Evolutionary conservation across 1,139 yeast species (phyloP), one percentile per base, ranked within the genome.

Genomic region (Keqinozyma sinolaborantium): DNA sequence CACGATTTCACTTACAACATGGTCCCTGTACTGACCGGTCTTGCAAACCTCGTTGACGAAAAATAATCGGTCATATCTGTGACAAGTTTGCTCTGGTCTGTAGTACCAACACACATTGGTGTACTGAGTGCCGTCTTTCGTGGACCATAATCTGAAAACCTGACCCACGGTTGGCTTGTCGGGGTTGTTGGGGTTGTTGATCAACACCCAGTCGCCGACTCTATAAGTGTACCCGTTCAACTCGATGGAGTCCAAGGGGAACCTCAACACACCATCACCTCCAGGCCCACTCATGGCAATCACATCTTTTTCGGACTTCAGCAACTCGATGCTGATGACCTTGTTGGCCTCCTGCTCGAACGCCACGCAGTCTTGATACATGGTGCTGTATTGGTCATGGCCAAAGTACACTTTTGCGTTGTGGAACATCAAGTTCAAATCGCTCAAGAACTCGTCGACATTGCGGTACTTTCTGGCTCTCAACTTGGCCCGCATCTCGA

Each of bases 101-200:
- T 86, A 84, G 60, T 90, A 92, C 98, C 98, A 92, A 64, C 98
- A 92, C 24, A 87, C 95, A 51, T 92, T 92, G 51, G 92, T 74
- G 77, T 92, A 90, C 40, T 82, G 73, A 41, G 84, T 81, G 11
- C 94, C 95, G 48, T 88, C 96, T 34, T 77, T 73, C 3, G 81
- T 78, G 36, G 83, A 79, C 98, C 98, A 92, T 42, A 92, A 74
- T 48, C 96, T 75, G 64, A 90, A 92, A 23, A 92, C 77, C 57
- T 92, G 98, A 7, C 95, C 97, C 16, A 90, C 85, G 10, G 90
- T 90, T 11, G 98, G 97, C 55, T 85, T 84, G 18, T 79, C 73
- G 2, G 84, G 79, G 56, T 90, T 97, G 52, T 88, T 90, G 12
- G 88, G 87, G 53, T 92, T 92, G 41, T 75, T 76, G 37, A 92